phyloP scores from a whole-genome alignment of 129 eudicot species.

The Chrysanthemum seticuspe region DNA sequence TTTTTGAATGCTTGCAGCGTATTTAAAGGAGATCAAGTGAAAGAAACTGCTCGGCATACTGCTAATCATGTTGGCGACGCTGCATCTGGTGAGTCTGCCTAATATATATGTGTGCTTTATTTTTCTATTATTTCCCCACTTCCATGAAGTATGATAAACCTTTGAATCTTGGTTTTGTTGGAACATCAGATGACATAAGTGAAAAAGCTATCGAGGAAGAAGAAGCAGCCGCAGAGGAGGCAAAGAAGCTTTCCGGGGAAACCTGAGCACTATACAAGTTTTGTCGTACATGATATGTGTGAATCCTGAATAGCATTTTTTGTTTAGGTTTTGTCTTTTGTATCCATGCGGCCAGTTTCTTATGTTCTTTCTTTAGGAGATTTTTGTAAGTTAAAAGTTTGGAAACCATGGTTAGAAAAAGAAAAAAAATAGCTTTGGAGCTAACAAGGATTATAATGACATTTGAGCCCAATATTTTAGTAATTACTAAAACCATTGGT shows the following conservation, averaged over 20 bases:
- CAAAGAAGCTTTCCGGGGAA: conserved; percentile 19
- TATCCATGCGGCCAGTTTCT: no score
- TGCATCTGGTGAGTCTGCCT: conserved; percentile 15
- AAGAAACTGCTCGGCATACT: background rate
- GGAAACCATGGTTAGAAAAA: no score
- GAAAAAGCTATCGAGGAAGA: conserved; percentile 30
- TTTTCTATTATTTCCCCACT: background rate
- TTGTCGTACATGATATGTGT: conserved; percentile 5
- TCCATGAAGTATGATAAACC: background rate
- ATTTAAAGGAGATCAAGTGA: conserved; percentile 16
- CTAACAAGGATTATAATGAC: no score
- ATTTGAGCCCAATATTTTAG: no score
- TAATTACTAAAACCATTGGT: no score
- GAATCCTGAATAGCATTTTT: background rate
- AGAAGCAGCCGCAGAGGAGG: conserved; percentile 26
- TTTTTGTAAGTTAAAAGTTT: background rate
- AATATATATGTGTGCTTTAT: background rate
- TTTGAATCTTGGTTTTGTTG: background rate
- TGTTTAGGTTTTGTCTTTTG: background rate
- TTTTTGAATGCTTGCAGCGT: conserved; percentile 14
- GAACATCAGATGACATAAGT: background rate
- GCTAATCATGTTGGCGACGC: conserved; percentile 1
- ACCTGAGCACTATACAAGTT: background rate
- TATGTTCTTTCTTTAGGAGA: background rate
- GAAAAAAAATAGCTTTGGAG: no score